Base-by-base conservation (phyloP, 2,329 filamentous ascomycete genomes). In the Zymoseptoria ardabiliae region DNA sequence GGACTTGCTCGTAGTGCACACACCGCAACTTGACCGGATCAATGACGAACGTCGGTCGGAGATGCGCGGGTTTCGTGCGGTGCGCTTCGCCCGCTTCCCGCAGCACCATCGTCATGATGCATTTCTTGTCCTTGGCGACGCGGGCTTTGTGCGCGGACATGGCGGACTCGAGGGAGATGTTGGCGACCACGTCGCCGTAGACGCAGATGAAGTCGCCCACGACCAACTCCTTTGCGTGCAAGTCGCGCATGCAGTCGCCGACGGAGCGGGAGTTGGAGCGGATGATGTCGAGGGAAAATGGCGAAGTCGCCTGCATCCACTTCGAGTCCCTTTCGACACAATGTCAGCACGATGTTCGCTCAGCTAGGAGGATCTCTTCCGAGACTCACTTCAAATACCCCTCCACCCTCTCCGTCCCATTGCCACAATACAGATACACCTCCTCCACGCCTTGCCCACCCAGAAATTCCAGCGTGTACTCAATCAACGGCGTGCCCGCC, bases 51-150 rank as follows among this genome's bases (percentile, higher is more conserved):
- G 94, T 82, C 0, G 92, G 91, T 4, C 86, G 88, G 64, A 89
- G 83, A 25, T 85, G 86, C 59, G 88, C 85, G 1, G 85, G 81
- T 74, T 93, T 93, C 25, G 90, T 91, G 57, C 90, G 81, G 75
- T 96, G 91, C 53, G 80, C 80, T 6, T 82, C 77, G 52, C 90
- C 90, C 8, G 87, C 89, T 72, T 92, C 88, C 52, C 91, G 84
- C 60, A 97, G 77, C 11, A 99, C 84, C 82, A 97, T 89, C 2
- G 94, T 99, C 94, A 99, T 97, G 75, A 97, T 96, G 45, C 93
- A 91, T 72, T 96, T 93, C 69, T 94, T 93, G 77, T 95, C 91
- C 57, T 86, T 85, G 70, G 87, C 84, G 61, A 91, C 85, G 60
- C 94, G 87, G 58, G 87, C 87, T 61, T 90, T 85, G 73, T 99